These are phyloP conservation scores for Chlamydomonas sp. DNA, from an alignment of 139 green algal species.

Conservation along the genomic window DNA sequence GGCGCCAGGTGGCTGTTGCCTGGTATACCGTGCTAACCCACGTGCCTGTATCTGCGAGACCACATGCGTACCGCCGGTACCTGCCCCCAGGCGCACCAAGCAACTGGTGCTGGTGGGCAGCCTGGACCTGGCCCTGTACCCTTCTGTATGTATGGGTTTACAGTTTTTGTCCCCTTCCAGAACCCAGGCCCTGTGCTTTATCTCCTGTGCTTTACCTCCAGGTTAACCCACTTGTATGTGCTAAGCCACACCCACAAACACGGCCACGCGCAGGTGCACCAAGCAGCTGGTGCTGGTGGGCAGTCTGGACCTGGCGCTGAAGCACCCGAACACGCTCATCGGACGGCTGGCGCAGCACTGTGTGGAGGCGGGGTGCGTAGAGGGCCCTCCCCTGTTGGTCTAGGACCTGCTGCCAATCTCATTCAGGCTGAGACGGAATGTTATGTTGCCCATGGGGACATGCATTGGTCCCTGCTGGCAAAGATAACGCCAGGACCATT, in stretches of 20 bases:
- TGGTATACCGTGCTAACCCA: no score
- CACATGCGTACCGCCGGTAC: neutral
- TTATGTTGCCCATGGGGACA: no score
- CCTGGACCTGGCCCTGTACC: neutral
- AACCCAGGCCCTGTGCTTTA: no score
- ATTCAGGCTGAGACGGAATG: no score
- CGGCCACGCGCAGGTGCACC: constrained; percentile 1
- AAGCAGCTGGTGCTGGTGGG: constrained; percentile 27
- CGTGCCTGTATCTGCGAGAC: neutral
- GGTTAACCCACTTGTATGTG: no score
- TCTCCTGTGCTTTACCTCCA: no score
- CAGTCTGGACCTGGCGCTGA: constrained; percentile 6
- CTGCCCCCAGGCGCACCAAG: neutral
- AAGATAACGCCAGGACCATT: no score
- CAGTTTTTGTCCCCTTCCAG: no score
- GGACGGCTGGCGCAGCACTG: constrained; percentile 17
- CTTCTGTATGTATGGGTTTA: no score
- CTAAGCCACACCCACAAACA: neutral
- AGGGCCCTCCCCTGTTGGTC: neutral
- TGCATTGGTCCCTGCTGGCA: no score
- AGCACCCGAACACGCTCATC: constrained; percentile 13
- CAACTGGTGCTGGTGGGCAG: constrained; percentile 31
- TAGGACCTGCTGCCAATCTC: no score
- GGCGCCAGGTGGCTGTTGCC: no score
- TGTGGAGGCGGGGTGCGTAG: neutral